Conservation (phyloP, 305 asterid species). For the Fraxinus velutina region DNA sequence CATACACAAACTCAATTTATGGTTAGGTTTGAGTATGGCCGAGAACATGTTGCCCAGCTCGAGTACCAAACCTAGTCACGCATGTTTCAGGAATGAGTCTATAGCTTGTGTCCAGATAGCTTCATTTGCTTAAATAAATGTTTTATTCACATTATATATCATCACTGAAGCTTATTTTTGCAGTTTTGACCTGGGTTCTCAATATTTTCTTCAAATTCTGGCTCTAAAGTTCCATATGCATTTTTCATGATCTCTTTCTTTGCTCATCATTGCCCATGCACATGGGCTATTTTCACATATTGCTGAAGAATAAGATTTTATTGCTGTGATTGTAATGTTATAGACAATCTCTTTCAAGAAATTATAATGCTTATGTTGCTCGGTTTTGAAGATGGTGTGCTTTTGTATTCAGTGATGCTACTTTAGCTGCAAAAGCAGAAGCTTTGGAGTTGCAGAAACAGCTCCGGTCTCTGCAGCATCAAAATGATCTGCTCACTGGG, state of each 20-base stretch:
- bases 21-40: neutral
- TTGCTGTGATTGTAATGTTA: neutral
- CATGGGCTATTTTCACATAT: neutral
- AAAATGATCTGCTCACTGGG: slow-evolving; percentile 79
- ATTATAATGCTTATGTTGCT: slow-evolving; percentile 25
- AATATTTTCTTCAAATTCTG: neutral
- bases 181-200: neutral
- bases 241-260: neutral
- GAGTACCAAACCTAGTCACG: neutral
- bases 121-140: neutral
- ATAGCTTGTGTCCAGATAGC: neutral
- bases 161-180: neutral
- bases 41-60: neutral
- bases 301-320: neutral
- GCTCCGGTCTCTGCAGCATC: slow-evolving; percentile 72
- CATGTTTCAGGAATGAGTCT: neutral
- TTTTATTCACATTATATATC: neutral
- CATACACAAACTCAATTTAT: neutral
- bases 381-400: slow-evolving; percentile 27
- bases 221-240: neutral
- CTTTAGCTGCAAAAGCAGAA: slow-evolving; percentile 76
- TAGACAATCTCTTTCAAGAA: slow-evolving; percentile 3
- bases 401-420: slow-evolving; percentile 67
- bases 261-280: neutral
- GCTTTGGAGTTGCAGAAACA: slow-evolving; percentile 91